Conservation (phyloP, 495 filamentous ascomycete genomes). For the Delitschia confertaspora region DNA sequence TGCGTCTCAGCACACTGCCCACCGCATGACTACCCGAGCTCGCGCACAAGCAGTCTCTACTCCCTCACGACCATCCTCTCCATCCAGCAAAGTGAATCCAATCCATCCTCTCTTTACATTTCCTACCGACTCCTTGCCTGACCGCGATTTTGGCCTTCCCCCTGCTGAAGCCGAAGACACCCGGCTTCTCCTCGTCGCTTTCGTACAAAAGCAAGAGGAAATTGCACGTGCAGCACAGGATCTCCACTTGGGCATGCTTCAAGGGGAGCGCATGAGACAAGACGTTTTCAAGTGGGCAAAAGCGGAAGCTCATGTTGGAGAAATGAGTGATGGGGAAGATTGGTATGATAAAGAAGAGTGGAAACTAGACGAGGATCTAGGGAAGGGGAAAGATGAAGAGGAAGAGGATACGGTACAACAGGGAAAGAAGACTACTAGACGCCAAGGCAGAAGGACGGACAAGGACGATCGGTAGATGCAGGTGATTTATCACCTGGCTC, state of each 20-base stretch:
- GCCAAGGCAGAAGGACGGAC: conserved; percentile 21
- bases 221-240: conserved; percentile 70
- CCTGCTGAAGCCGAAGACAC: conserved; percentile 80
- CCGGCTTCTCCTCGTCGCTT: conserved; percentile 68
- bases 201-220: conserved; percentile 94
- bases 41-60: conserved; percentile 46
- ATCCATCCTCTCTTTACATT: conserved; percentile 84
- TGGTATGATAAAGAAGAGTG: conserved; percentile 92
- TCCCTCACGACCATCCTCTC: conserved; percentile 38
- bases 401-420: conserved; percentile 39
- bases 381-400: conserved; percentile 87
- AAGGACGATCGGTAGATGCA: conserved; percentile 20
- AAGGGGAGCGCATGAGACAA: conserved; percentile 67
- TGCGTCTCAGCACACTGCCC: conserved; percentile 38
- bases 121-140: conserved; percentile 58
- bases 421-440: conserved; percentile 25
- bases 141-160: conserved; percentile 72
- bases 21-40: conserved; percentile 62
- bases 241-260: conserved; percentile 65
- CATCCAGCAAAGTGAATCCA: conserved; percentile 38
- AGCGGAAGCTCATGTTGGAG: conserved; percentile 79
- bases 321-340: conserved; percentile 86
- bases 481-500: too few relatives aligned
- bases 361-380: conserved; percentile 73
- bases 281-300: conserved; percentile 78